phyloP scores from a whole-genome alignment of 2,329 filamentous ascomycete species.

The Mycosphaerella arachidis region DNA sequence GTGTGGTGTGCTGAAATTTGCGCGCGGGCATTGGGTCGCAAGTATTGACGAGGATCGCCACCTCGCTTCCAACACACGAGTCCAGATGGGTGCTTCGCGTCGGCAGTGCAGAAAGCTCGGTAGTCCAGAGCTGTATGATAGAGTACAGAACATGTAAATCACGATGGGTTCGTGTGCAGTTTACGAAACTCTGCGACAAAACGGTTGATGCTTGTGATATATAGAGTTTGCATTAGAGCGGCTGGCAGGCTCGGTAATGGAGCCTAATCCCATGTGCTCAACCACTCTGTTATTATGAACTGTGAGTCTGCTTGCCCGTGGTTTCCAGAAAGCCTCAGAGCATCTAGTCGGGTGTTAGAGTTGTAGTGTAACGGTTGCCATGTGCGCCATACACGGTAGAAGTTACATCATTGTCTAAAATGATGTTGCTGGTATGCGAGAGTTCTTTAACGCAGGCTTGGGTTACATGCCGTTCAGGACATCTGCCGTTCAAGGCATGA shows the following conservation, averaged over 20 bases:
- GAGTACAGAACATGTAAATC: background rate
- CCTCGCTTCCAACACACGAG: constrained; percentile 9
- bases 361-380: background rate
- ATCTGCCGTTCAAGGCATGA: background rate
- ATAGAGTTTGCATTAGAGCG: background rate
- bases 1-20: constrained; percentile 1
- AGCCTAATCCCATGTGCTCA: background rate
- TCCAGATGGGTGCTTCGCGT: background rate
- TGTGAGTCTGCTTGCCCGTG: background rate
- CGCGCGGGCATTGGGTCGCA: background rate
- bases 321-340: background rate
- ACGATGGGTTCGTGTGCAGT: background rate
- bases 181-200: background rate
- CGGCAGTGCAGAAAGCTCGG: background rate
- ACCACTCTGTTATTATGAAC: background rate
- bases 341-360: background rate
- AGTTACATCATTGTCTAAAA: background rate
- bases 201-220: background rate
- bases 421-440: too few relatives aligned
- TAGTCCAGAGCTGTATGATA: background rate
- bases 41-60: constrained; percentile 11
- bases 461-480: background rate
- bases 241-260: constrained; percentile 1
- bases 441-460: background rate
- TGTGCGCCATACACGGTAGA: background rate